Conservation (phyloP, 2,329 filamentous ascomycete genomes). For the Trichoderma arundinaceum region DNA sequence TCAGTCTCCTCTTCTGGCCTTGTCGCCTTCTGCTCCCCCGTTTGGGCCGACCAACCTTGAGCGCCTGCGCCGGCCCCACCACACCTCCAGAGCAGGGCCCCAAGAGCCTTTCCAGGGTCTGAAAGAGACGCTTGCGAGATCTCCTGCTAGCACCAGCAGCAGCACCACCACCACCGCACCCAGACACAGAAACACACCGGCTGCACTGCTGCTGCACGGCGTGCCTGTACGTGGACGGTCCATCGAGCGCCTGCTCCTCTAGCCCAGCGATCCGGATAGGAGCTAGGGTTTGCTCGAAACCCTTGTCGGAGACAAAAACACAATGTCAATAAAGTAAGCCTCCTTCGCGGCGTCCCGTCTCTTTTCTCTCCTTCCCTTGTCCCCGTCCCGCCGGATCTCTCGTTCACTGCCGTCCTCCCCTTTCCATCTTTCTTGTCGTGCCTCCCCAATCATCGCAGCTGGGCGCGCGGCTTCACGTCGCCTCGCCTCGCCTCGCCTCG, state of each 20-base stretch:
- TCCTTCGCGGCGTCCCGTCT: conserved; percentile 34
- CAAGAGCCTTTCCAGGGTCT: conserved; percentile 24
- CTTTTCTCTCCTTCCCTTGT: conserved; percentile 34
- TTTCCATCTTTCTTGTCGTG: conserved; percentile 19
- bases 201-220: conserved; percentile 31
- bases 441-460: conserved; percentile 23
- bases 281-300: conserved; percentile 44
- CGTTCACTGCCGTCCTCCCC: conserved; percentile 31
- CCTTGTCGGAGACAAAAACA: conserved; percentile 45
- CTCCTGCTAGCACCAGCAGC: conserved; percentile 24
- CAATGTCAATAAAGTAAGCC: conserved; percentile 63
- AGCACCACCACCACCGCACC: neutral
- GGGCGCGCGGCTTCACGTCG: conserved; percentile 18
- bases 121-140: conserved; percentile 30
- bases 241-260: conserved; percentile 25
- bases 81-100: conserved; percentile 21
- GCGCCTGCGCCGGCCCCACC: conserved; percentile 30
- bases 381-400: conserved; percentile 24
- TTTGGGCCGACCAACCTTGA: conserved; percentile 27
- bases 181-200: conserved; percentile 24
- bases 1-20: neutral
- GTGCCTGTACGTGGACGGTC: conserved; percentile 31
- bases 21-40: conserved; percentile 15
- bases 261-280: conserved; percentile 35
- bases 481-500: conserved; percentile 26